Evolutionary conservation across 257 asterid genomes (phyloP), one percentile per base, ranked within the genome.

Genomic region (Solanum virginianum): DNA sequence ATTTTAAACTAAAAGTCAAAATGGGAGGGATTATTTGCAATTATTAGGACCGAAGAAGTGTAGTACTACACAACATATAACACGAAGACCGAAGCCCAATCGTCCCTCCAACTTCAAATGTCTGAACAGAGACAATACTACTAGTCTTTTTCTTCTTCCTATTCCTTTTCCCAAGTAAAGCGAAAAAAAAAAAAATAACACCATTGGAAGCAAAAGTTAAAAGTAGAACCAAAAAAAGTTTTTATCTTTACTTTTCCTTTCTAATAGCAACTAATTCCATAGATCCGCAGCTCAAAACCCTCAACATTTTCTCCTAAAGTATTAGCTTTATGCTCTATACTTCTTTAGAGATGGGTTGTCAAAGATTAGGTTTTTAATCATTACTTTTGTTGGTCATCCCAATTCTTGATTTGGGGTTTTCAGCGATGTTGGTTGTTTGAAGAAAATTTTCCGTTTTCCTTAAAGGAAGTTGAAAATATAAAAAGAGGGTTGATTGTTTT

Each of bases 281-380:
- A 66, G 88, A 83, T 86, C 86, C 74, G 41, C 10, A 68, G 75
- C 79, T 79, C 45, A 74, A 72, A 86, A 22, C 84, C 86, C 85
- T 55, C 10, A 9, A 53, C 55, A 41, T 56, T 62, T 29, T 57
- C 79, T 66, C 26, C 75, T 43, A 43, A 85, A 47, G 47, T 43
- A 39, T 39, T 26, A 66, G 55, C 75, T 54, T 85, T 69, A 12
- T 60, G 55, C 70, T 85, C n/a, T 11, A 54, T 20, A 75, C 0
- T 75, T 75, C 43, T 49, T 49, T 75, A 22, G 0, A 24, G 39
- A 45, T 74, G 59, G 29, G 59, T n/a, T 72, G 57, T 45, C n/a
- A 45, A 56, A 71, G 29, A 55, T 26, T 45, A 14, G 65, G 29
- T 29, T 22, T 17, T 11, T 59, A 20, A 59, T 70, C 29, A 43